Percentiles rank a stretch among this genome's conserved stretches.
Evolutionary conservation across 192 early-diverging fungal genomes (phyloP).

Genomic region (Coemansia reversa): DNA sequence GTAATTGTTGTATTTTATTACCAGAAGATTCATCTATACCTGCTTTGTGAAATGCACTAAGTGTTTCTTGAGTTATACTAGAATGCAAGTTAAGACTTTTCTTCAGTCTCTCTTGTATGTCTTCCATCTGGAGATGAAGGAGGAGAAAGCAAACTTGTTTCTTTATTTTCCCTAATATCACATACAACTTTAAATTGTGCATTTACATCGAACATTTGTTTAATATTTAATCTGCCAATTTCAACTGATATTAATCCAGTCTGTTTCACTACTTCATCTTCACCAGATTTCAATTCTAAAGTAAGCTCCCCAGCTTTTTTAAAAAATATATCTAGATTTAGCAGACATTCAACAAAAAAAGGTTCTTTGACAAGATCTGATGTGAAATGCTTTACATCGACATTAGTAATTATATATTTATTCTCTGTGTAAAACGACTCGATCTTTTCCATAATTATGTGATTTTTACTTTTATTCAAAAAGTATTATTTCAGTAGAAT

Average conservation of each 20-base stretch:
- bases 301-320: not conserved
- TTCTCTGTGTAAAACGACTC: too few species aligned
- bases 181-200: too few species aligned
- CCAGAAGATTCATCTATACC: not conserved
- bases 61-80: not conserved
- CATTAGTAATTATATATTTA: too few species aligned
- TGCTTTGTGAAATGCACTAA: slow-evolving; percentile 10
- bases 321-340: too few species aligned
- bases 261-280: not conserved
- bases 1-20: not conserved
- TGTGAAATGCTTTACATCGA: too few species aligned
- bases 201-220: too few species aligned
- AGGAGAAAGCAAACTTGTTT: not conserved
- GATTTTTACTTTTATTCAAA: slow-evolving; percentile 1
- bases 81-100: not conserved
- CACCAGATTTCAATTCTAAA: not conserved
- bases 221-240: too few species aligned
- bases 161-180: too few species aligned
- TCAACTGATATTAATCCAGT: too few species aligned
- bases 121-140: slow-evolving; percentile 1
- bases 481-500: not conserved
- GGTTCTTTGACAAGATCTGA: too few species aligned
- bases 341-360: too few species aligned
- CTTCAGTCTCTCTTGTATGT: not conserved
- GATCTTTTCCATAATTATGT: too few species aligned